These are phyloP conservation scores for Clitopilus hobsonii DNA, from an alignment of 768 basidiomycete genomes.

Conservation along the genomic window DNA sequence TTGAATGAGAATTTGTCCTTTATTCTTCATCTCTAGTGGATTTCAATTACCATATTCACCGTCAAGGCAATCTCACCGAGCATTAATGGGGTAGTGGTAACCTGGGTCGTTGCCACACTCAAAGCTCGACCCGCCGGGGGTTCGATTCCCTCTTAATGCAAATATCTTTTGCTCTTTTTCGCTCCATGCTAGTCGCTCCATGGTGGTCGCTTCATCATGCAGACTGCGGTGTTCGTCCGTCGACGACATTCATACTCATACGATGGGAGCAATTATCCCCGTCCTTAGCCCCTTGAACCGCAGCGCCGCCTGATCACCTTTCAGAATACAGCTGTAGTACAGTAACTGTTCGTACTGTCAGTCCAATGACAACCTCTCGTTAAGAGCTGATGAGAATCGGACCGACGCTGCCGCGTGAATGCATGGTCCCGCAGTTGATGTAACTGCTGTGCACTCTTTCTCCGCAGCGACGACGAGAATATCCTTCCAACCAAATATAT, in stretches of 20 bases:
- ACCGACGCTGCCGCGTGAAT: not conserved
- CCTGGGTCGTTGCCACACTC: slow-evolving; percentile 3
- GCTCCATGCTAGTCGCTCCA: too few species aligned
- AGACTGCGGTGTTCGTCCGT: too few species aligned
- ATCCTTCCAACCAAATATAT: not conserved
- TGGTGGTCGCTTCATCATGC: too few species aligned
- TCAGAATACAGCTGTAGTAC: too few species aligned
- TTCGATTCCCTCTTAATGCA: slow-evolving; percentile 86
- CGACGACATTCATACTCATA: too few species aligned
- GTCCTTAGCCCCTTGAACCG: too few species aligned
- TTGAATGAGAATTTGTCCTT: too few species aligned
- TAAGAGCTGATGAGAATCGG: not conserved
- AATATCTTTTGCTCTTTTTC: not conserved
- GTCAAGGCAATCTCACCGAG: not conserved
- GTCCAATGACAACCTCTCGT: too few species aligned
- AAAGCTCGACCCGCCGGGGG: slow-evolving; percentile 71
- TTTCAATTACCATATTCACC: not conserved
- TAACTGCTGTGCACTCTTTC: not conserved
- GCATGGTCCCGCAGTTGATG: not conserved
- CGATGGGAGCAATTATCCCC: too few species aligned
- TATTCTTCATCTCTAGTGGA: too few species aligned
- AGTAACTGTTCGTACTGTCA: too few species aligned
- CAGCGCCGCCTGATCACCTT: too few species aligned
- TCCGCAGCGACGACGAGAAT: not conserved
- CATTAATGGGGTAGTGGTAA: slow-evolving; percentile 6